These are phyloP conservation scores for Ambrosiella cleistominuta DNA, from an alignment of 2,329 filamentous ascomycete genomes.

Conservation along the genomic window DNA sequence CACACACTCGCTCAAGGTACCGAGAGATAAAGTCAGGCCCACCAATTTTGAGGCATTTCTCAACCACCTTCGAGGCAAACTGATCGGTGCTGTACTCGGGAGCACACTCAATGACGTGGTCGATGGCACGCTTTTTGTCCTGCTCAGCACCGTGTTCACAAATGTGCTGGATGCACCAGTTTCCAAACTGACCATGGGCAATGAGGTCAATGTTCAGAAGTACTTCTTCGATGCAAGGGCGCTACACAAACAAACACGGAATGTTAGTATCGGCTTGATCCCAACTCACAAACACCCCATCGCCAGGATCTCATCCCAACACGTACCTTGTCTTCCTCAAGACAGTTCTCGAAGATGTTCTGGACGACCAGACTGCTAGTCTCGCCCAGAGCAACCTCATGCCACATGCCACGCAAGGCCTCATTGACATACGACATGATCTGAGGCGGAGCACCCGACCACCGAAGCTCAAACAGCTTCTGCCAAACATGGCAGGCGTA, in stretches of 20 bases:
- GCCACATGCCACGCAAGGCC: constrained; percentile 90
- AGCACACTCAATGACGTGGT: constrained; percentile 85
- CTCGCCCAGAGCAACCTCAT: constrained; percentile 91
- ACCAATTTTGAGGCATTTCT: constrained; percentile 97
- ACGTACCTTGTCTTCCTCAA: constrained; percentile 90
- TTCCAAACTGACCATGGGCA: constrained; percentile 92
- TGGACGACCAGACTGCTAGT: constrained; percentile 96
- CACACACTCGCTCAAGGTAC: constrained; percentile 86
- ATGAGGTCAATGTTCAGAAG: constrained; percentile 89
- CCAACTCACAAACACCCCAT: no score
- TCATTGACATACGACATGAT: constrained; percentile 99
- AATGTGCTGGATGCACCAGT: constrained; percentile 99
- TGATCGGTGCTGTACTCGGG: constrained; percentile 98
- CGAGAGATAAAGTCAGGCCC: constrained; percentile 76
- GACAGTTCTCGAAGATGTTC: constrained; percentile 98
- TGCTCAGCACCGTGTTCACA: constrained; percentile 87
- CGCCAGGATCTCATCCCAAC: background rate
- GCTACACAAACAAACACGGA: constrained; percentile 30
- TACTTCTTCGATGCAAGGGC: constrained; percentile 93
- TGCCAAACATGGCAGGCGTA: constrained; percentile 99
- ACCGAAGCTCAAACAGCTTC: constrained; percentile 94
- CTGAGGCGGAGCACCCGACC: constrained; percentile 84
- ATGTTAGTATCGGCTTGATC: constrained; percentile 3
- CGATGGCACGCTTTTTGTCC: constrained; percentile 82
- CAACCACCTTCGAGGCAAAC: constrained; percentile 96